These are phyloP conservation scores for Fusarium marasasianum DNA, from an alignment of 2,329 filamentous ascomycete species.

Conservation along the genomic window DNA sequence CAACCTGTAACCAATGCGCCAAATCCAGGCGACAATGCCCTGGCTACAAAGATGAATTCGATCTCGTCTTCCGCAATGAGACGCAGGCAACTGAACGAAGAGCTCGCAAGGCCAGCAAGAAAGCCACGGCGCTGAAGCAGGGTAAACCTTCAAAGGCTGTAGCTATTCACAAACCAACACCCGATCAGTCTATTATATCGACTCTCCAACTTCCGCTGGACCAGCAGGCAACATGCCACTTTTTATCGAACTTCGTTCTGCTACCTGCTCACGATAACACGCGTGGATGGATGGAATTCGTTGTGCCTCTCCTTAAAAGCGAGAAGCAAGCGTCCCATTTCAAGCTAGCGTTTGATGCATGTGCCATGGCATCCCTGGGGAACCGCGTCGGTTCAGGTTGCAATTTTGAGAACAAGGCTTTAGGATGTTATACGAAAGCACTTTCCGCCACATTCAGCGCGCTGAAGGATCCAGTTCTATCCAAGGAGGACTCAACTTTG, in stretches of 20 bases:
- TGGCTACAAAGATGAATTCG: constrained; percentile 76
- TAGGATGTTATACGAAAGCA: constrained; percentile 65
- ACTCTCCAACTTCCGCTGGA: constrained; percentile 59
- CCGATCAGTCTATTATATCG: constrained; percentile 41
- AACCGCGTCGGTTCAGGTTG: constrained; percentile 55
- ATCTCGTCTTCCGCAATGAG: constrained; percentile 77
- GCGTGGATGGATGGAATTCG: constrained; percentile 67
- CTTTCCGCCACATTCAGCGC: constrained; percentile 62
- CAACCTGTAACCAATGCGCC: constrained; percentile 71
- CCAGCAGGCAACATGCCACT: constrained; percentile 66
- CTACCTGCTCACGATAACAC: constrained; percentile 60
- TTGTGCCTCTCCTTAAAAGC: constrained; percentile 63
- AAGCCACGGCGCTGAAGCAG: constrained; percentile 52
- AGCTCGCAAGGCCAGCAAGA: constrained; percentile 65
- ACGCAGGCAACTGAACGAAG: constrained; percentile 73
- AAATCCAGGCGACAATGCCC: constrained; percentile 72
- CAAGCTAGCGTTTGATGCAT: constrained; percentile 66
- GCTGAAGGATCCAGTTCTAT: constrained; percentile 59
- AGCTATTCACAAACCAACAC: constrained; percentile 25
- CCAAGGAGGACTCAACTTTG: constrained; percentile 65
- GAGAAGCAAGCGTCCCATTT: constrained; percentile 58
- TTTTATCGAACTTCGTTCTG: constrained; percentile 69
- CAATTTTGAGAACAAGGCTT: constrained; percentile 52
- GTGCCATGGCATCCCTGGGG: constrained; percentile 65
- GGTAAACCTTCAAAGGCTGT: constrained; percentile 37